Percentiles rank a stretch among this genome's conserved stretches.
Conservation (phyloP, 176 grass and related monocot species). For the Zea luxurians region DNA sequence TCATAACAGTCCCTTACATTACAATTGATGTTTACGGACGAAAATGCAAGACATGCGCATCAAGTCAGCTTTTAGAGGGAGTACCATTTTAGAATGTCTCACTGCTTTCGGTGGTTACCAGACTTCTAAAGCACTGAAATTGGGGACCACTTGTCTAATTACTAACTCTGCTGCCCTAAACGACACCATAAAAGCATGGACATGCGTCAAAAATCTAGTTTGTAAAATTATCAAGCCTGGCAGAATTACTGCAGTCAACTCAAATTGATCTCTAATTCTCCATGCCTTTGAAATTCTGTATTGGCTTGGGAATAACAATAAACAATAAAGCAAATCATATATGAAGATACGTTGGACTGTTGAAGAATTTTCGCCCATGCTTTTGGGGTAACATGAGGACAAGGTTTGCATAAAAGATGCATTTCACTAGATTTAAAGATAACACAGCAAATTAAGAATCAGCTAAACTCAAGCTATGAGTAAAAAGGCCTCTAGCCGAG, state of each 20-base stretch:
- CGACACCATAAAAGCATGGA: neutral
- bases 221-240: neutral
- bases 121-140: neutral
- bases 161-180: neutral
- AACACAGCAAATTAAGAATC: neutral
- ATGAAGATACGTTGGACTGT: neutral
- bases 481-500: too few species aligned
- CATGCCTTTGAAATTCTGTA: neutral
- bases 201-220: neutral
- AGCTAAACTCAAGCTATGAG: constrained; percentile 12
- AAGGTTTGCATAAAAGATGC: neutral
- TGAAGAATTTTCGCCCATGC: neutral
- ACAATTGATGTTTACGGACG: neutral
- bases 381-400: neutral
- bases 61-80: neutral
- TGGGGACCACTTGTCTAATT: constrained; percentile 8
- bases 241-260: neutral
- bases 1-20: neutral
- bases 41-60: neutral
- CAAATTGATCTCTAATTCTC: neutral
- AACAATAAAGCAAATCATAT: neutral
- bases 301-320: neutral
- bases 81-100: neutral
- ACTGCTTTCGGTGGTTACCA: neutral
- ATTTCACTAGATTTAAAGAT: neutral